A percentile compares a stretch with the other conserved stretches of the same genome.
Evolutionary conservation across 768 basidiomycete genomes (phyloP).

Genomic region (Tylopilus vinaceipallidus): DNA sequence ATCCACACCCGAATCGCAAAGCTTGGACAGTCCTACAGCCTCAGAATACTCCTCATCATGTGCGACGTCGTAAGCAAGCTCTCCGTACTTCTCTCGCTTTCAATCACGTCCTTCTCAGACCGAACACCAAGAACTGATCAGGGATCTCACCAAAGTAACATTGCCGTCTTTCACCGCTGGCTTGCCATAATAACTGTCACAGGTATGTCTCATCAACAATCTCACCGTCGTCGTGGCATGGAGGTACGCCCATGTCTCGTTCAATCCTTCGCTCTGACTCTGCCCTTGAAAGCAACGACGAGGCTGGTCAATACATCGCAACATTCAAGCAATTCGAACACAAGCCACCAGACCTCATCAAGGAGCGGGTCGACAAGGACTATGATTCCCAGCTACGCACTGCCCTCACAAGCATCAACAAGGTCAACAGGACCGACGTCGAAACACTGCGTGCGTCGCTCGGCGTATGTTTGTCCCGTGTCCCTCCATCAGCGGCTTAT

Average conservation of each 20-base stretch:
- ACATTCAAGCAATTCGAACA: constrained; percentile 94
- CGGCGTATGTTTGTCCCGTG: constrained; percentile 58
- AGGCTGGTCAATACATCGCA: constrained; percentile 88
- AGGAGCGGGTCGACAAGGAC: constrained; percentile 90
- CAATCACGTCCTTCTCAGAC: constrained; percentile 44
- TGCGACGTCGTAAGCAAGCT: constrained; percentile 81
- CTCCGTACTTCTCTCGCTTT: not conserved
- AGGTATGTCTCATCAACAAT: constrained; percentile 89
- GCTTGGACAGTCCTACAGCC: constrained; percentile 75
- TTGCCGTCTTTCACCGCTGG: constrained; percentile 7
- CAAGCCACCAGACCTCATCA: constrained; percentile 90
- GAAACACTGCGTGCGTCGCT: constrained; percentile 89
- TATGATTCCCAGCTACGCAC: constrained; percentile 79
- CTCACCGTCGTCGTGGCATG: constrained; percentile 92
- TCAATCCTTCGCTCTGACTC: constrained; percentile 1
- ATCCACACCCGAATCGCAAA: constrained; percentile 88
- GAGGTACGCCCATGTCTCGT: constrained; percentile 51
- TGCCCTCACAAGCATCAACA: constrained; percentile 83
- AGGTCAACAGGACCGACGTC: constrained; percentile 97
- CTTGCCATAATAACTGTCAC: constrained; percentile 2
- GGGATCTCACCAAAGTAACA: constrained; percentile 86
- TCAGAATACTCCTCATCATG: constrained; percentile 82
- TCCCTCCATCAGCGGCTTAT: not conserved
- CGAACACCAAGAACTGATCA: constrained; percentile 88
- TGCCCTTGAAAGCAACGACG: constrained; percentile 61